Percentiles rank a stretch among this genome's conserved stretches.
These are phyloP conservation scores for Russula foetens DNA, from an alignment of 768 basidiomycete genomes.

Conservation along the genomic window DNA sequence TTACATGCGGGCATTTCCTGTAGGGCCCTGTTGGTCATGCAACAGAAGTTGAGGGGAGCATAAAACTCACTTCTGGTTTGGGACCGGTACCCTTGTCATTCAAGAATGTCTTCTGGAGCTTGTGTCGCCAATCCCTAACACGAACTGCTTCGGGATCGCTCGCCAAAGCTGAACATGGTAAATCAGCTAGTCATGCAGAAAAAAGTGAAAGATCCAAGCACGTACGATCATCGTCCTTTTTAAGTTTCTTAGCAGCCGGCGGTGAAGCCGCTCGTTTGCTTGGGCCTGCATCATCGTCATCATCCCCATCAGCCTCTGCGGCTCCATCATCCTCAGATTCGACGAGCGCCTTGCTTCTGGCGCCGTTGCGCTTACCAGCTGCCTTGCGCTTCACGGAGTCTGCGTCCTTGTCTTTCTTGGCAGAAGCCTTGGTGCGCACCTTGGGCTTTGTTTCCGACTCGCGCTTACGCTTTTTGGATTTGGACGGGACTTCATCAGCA, in stretches of 20 bases:
- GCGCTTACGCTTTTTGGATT: conserved; percentile 54
- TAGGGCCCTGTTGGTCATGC: conserved; percentile 1
- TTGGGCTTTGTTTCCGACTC: conserved; percentile 43
- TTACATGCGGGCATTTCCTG: conserved; percentile 77
- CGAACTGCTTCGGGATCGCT: conserved; percentile 57
- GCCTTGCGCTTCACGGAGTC: conserved; percentile 29
- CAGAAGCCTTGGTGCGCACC: conserved; percentile 37
- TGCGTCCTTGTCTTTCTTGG: conserved; percentile 40
- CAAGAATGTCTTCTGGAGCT: conserved; percentile 81
- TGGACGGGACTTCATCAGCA: conserved; percentile 32
- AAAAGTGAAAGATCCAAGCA: conserved; percentile 33
- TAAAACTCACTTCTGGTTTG: conserved; percentile 49
- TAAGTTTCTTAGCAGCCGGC: conserved; percentile 56
- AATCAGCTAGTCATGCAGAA: background rate
- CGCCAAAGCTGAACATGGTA: conserved; percentile 33
- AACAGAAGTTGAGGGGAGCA: background rate
- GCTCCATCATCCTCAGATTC: conserved; percentile 61
- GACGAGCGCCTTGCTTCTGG: conserved; percentile 52
- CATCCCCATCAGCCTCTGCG: conserved; percentile 27
- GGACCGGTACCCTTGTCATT: conserved; percentile 50
- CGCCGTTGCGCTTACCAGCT: conserved; percentile 43
- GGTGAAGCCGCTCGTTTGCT: conserved; percentile 46
- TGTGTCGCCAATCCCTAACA: conserved; percentile 89
- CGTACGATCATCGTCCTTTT: conserved; percentile 55
- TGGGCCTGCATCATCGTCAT: conserved; percentile 34